A percentile compares a stretch with the other conserved stretches of the same genome.
phyloP scores from a whole-genome alignment of 2,329 filamentous ascomycete species.

The Ceratocystis harringtonii region DNA sequence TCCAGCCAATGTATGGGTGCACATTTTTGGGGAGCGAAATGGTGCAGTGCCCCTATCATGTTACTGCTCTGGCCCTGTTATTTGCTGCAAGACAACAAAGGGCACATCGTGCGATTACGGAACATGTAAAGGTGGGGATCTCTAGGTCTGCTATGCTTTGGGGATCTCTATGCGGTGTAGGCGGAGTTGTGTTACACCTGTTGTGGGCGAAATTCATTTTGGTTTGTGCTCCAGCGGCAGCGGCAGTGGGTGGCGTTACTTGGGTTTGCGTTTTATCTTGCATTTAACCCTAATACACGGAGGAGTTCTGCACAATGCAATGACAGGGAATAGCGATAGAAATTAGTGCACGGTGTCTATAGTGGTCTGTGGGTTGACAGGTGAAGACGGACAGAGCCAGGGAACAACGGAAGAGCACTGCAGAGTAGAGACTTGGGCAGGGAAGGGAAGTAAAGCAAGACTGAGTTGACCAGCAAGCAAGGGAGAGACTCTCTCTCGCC shows the following conservation, averaged over 20 bases:
- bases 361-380: background rate
- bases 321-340: background rate
- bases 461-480: background rate
- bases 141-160: background rate
- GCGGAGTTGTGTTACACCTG: background rate
- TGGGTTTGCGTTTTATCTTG: too few relatives aligned
- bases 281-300: background rate
- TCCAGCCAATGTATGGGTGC: background rate
- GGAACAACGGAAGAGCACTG: background rate
- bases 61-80: constrained; percentile 6
- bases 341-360: background rate
- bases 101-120: constrained; percentile 11
- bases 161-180: background rate
- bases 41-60: constrained; percentile 12
- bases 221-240: too few relatives aligned
- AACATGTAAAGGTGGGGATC: background rate
- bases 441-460: background rate
- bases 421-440: background rate
- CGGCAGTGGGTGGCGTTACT: too few relatives aligned
- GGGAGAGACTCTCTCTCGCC: background rate
- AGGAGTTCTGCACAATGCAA: background rate
- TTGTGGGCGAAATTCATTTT: too few relatives aligned
- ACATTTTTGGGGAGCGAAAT: constrained; percentile 12
- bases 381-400: background rate
- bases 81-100: constrained; percentile 16